Base-by-base conservation (phyloP, 2,329 filamentous ascomycete species). In the Colletotrichum sp. region DNA sequence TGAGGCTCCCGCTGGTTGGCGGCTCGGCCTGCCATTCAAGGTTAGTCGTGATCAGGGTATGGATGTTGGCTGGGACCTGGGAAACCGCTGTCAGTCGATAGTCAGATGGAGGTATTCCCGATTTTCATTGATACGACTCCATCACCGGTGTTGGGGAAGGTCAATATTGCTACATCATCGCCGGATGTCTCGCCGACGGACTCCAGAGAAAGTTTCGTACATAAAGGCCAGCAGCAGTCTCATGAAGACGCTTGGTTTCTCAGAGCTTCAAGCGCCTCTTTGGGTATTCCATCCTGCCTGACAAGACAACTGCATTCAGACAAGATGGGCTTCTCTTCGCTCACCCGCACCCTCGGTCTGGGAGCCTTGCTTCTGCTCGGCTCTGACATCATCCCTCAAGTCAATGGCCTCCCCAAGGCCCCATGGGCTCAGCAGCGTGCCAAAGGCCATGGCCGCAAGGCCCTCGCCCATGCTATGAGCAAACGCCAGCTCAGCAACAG, bases 351-450 rank as follows among this genome's bases (percentile, higher is more conserved):
- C 28, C 15, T 75, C 9, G n/a, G 72, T 28, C 24, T 72, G 32
- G 72, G 72, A 49, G 63, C 72, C 16, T 3, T 75, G 32, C 63
- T 75, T 12, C 63, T 75, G 3, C 55, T 75, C 4, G 39, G 72
- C 39, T 63, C 63, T 8, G 63, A 72, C 3, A n/a, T 72, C 9
- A 26, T 75, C 4, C 39, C 63, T 10, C 39, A 57, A 26, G 72
- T 63, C 9, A 26, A 68, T 26, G 72, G 62, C 3, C 55, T 75
- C 15, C 72, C 72, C 1, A 75, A 75, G 26, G 67, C 72, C 5
- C 55, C 72, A 4, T 75, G 72, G 72, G 69, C 72, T 16, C 69
- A 75, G 44, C 72, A 75, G n/a, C 52, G 72, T 4, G 72, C 69
- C 39, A 75, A 75, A 21, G 72, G 72, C 0, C 72, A 75, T 32